Conservation (phyloP, 2,329 filamentous ascomycete genomes). For the Ophiocordyceps camponoti-floridani region DNA sequence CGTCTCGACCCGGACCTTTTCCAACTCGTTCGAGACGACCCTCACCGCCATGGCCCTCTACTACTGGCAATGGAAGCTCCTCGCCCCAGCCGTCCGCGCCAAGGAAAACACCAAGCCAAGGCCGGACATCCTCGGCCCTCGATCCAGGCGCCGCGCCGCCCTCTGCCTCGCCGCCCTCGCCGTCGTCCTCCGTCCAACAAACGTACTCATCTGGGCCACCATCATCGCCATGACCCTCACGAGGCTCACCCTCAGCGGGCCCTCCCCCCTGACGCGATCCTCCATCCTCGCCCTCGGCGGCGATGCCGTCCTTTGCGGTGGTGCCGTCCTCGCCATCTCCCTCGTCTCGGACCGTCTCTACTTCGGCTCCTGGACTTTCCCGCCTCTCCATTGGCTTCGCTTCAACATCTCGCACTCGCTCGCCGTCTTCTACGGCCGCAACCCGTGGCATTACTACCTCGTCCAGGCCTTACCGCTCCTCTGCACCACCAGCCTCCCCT, state of each 20-base stretch:
- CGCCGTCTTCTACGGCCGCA: constrained; percentile 81
- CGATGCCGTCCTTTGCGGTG: constrained; percentile 47
- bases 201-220: constrained; percentile 66
- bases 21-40: constrained; percentile 84
- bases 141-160: constrained; percentile 29
- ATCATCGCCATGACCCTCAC: constrained; percentile 34
- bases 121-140: constrained; percentile 7
- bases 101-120: constrained; percentile 20
- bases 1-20: constrained; percentile 81
- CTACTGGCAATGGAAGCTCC: constrained; percentile 73
- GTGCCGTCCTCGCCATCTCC: constrained; percentile 43
- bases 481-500: constrained; percentile 68
- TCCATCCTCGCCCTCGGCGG: constrained; percentile 34
- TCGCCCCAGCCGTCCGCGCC: constrained; percentile 20
- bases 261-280: constrained; percentile 23
- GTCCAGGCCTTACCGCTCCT: constrained; percentile 79
- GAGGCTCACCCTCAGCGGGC: constrained; percentile 13
- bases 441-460: constrained; percentile 84
- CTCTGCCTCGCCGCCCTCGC: constrained; percentile 64
- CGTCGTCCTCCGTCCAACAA: constrained; percentile 77
- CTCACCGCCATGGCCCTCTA: constrained; percentile 64
- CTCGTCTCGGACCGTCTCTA: constrained; percentile 55
- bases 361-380: constrained; percentile 76
- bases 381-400: constrained; percentile 69
- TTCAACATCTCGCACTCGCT: constrained; percentile 83